phyloP scores from a whole-genome alignment of 2,329 filamentous ascomycete genomes.

The Spiromastix sp. region DNA sequence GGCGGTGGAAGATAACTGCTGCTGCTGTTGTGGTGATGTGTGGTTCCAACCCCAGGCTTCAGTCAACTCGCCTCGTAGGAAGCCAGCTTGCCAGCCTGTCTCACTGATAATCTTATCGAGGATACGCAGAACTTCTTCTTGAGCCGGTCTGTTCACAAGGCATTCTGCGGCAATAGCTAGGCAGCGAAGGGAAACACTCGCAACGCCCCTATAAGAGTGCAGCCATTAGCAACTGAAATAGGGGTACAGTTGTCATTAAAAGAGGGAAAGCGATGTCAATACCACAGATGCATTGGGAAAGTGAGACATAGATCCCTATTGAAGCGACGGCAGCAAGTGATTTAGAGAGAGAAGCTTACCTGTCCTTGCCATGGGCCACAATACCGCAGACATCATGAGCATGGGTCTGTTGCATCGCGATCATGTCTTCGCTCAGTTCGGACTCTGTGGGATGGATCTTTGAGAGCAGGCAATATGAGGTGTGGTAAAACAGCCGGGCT shows the following conservation, averaged over 20 bases:
- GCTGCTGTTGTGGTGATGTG: slow-evolving; percentile 22
- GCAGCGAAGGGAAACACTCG: slow-evolving; percentile 67
- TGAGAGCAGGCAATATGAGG: slow-evolving; percentile 67
- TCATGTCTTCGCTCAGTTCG: slow-evolving; percentile 55
- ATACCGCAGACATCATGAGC: slow-evolving; percentile 84
- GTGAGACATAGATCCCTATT: too few relatives aligned
- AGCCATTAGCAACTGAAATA: neutral
- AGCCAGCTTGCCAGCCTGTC: slow-evolving; percentile 67
- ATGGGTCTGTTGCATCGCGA: slow-evolving; percentile 59
- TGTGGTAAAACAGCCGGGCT: slow-evolving; percentile 81
- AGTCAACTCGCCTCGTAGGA: slow-evolving; percentile 62
- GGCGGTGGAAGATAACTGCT: slow-evolving; percentile 11
- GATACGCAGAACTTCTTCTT: slow-evolving; percentile 69
- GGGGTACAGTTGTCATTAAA: neutral
- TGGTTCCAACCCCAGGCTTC: slow-evolving; percentile 66
- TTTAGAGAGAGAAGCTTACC: slow-evolving; percentile 29
- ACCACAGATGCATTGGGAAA: too few relatives aligned
- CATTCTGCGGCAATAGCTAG: slow-evolving; percentile 68
- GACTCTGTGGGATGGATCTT: slow-evolving; percentile 64
- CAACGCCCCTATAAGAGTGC: slow-evolving; percentile 47
- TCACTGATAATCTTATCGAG: slow-evolving; percentile 64
- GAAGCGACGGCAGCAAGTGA: neutral
- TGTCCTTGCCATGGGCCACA: slow-evolving; percentile 71
- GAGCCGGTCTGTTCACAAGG: slow-evolving; percentile 58
- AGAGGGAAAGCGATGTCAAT: neutral